Conservation (phyloP, 2,329 filamentous ascomycete species). For the Thielaviopsis punctulata region DNA sequence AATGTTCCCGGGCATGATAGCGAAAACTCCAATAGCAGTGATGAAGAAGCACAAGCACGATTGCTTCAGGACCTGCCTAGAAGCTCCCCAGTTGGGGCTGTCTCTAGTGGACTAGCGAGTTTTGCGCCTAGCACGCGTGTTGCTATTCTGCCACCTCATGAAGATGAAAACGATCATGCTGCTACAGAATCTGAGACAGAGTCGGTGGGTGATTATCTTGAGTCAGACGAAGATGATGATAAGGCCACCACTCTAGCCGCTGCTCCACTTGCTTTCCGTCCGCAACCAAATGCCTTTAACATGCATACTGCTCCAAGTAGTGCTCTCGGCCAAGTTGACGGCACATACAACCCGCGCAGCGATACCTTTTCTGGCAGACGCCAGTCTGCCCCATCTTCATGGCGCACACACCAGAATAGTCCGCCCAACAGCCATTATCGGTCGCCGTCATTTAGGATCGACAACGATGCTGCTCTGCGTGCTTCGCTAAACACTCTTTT, state of each 20-base stretch:
- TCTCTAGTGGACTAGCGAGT: background rate
- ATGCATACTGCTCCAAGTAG: background rate
- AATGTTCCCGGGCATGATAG: constrained; percentile 77
- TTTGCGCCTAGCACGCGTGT: constrained; percentile 3
- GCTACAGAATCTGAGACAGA: constrained; percentile 25
- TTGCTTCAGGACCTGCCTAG: background rate
- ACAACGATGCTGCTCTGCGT: constrained; percentile 83
- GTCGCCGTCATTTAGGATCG: constrained; percentile 59
- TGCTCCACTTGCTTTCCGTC: constrained; percentile 44
- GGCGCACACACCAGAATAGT: constrained; percentile 28
- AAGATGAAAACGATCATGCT: constrained; percentile 17
- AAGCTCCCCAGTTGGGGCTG: background rate
- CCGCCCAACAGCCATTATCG: constrained; percentile 36
- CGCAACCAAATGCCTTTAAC: constrained; percentile 73
- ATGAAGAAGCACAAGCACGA: constrained; percentile 50
- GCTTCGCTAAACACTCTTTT: constrained; percentile 89
- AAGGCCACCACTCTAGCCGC: constrained; percentile 68
- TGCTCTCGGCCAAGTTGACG: constrained; percentile 46
- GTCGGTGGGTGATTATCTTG: constrained; percentile 22
- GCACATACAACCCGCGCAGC: constrained; percentile 33
- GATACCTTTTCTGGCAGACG: constrained; percentile 30
- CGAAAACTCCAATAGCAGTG: constrained; percentile 69
- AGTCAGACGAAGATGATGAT: constrained; percentile 37
- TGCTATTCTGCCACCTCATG: constrained; percentile 6
- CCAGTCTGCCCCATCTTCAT: constrained; percentile 31